Evolutionary conservation across 768 basidiomycete genomes (phyloP).

Genomic region (Phanerodontia chrysosporium): DNA sequence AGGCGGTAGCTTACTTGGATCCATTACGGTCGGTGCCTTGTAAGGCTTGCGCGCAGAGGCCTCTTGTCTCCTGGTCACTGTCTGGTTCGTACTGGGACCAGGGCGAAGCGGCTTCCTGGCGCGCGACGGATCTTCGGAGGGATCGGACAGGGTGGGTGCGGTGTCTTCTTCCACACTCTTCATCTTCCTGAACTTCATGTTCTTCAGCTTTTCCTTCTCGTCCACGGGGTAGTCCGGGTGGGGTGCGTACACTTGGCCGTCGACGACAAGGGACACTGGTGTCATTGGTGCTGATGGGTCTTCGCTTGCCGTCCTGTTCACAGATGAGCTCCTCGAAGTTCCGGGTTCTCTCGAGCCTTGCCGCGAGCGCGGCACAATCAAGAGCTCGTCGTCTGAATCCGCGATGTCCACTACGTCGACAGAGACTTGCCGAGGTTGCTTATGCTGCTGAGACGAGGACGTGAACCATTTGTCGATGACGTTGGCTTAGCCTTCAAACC

Average conservation of each 20-base stretch:
- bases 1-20: neutral
- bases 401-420: constrained; percentile 4
- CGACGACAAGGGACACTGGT: constrained; percentile 13
- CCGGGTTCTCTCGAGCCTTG: constrained; percentile 2
- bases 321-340: neutral
- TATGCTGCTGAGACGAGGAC: neutral
- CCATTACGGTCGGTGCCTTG: neutral
- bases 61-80: neutral
- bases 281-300: neutral
- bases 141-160: neutral
- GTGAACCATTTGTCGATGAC: neutral
- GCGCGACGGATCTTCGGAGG: neutral
- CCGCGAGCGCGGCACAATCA: constrained; percentile 15
- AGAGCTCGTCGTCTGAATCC: constrained; percentile 17
- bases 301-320: neutral
- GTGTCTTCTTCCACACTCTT: constrained; percentile 9
- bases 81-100: neutral
- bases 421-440: neutral
- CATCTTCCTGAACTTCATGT: constrained; percentile 18
- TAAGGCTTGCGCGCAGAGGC: neutral
- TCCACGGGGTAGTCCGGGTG: constrained; percentile 2
- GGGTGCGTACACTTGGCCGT: constrained; percentile 11
- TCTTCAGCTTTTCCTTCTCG: neutral
- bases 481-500: neutral
- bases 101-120: neutral